These are phyloP conservation scores for Penicillium occitanis DNA, from an alignment of 2,329 filamentous ascomycete genomes.

Conservation along the genomic window DNA sequence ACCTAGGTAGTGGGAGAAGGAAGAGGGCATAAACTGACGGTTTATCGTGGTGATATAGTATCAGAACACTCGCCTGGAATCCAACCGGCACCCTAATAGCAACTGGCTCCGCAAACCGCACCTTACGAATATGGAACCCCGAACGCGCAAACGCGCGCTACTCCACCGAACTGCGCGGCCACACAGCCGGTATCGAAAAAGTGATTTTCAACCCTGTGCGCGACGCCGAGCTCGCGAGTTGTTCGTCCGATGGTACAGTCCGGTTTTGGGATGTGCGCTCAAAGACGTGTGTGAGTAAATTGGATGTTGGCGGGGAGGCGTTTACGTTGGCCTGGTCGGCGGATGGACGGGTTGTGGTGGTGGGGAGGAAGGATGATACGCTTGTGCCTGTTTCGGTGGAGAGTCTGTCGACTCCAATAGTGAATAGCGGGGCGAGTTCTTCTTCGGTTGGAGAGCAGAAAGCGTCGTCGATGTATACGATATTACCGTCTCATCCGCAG, in stretches of 20 bases:
- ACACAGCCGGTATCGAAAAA: slow-evolving; percentile 49
- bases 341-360: slow-evolving; percentile 48
- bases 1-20: no score
- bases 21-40: neutral
- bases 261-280: slow-evolving; percentile 53
- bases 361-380: slow-evolving; percentile 52
- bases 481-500: slow-evolving; percentile 46
- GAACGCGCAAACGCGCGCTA: slow-evolving; percentile 49
- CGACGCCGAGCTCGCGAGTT: slow-evolving; percentile 52
- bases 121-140: slow-evolving; percentile 86
- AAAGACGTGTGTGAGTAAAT: slow-evolving; percentile 48
- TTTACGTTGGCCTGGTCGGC: slow-evolving; percentile 52
- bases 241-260: slow-evolving; percentile 51
- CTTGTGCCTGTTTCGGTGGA: slow-evolving; percentile 48
- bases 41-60: slow-evolving; percentile 45
- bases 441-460: slow-evolving; percentile 16
- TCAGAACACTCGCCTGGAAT: slow-evolving; percentile 86
- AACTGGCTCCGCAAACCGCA: slow-evolving; percentile 83
- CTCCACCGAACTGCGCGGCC: slow-evolving; percentile 51
- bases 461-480: slow-evolving; percentile 33
- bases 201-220: slow-evolving; percentile 51
- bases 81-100: slow-evolving; percentile 80
- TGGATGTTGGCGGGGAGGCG: slow-evolving; percentile 52
- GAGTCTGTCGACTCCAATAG: slow-evolving; percentile 38
- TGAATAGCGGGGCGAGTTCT: slow-evolving; percentile 18